These are phyloP conservation scores for Alternaria sp. DNA, from an alignment of 2,329 filamentous ascomycete genomes.

Conservation along the genomic window DNA sequence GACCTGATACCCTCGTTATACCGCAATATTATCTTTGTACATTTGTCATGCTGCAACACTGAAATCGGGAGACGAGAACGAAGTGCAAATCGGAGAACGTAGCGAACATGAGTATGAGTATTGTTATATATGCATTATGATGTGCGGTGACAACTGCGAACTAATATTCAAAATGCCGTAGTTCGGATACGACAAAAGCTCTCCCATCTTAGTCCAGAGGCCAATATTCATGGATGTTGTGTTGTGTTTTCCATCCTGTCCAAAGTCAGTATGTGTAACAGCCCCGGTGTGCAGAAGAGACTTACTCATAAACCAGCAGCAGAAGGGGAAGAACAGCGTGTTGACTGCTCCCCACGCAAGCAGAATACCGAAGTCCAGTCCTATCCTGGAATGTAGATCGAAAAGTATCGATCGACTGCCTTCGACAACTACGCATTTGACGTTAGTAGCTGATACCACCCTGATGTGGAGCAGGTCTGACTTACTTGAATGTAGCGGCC, in stretches of 20 bases:
- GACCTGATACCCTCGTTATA: slow-evolving; percentile 9
- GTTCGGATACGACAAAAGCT: no score
- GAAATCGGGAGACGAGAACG: fast-evolving
- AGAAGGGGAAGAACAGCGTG: slow-evolving; percentile 60
- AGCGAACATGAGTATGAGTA: background rate
- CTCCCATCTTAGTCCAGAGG: no score
- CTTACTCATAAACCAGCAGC: slow-evolving; percentile 50
- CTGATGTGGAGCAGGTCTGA: no score
- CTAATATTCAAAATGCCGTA: no score
- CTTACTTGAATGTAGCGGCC: slow-evolving; percentile 66
- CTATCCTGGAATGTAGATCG: slow-evolving; percentile 63
- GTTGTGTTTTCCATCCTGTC: slow-evolving; percentile 11
- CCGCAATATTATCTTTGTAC: background rate
- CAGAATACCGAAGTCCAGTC: slow-evolving; percentile 66
- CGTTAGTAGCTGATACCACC: background rate
- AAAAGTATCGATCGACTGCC: slow-evolving; percentile 67
- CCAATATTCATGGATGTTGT: slow-evolving; percentile 24
- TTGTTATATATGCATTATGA: background rate
- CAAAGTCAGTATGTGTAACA: background rate
- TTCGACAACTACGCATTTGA: slow-evolving; percentile 57
- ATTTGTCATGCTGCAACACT: background rate
- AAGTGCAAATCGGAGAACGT: background rate
- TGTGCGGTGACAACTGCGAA: background rate
- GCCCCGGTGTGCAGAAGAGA: background rate
- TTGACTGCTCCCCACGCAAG: slow-evolving; percentile 64